Conservation (phyloP, 1,284 basidiomycete genomes). For the Tilletia setariae region DNA sequence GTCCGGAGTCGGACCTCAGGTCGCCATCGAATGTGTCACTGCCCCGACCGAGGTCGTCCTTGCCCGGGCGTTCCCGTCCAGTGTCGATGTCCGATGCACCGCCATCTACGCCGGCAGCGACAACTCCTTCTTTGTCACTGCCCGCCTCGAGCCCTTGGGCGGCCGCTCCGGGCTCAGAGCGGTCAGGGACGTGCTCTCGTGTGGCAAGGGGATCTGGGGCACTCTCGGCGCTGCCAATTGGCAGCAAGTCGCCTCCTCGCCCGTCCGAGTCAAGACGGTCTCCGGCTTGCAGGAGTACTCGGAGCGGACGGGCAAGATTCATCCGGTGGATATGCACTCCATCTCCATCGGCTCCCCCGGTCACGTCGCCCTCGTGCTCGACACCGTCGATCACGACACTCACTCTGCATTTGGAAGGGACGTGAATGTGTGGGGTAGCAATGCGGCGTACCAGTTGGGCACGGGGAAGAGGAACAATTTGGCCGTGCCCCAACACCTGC, state of each 20-base stretch:
- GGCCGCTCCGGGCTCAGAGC: constrained; percentile 6
- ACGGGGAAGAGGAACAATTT: constrained; percentile 75
- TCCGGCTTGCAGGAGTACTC: constrained; percentile 67
- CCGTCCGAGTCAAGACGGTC: constrained; percentile 72
- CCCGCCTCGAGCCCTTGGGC: constrained; percentile 66
- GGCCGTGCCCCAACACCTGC: constrained; percentile 65
- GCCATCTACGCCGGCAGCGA: constrained; percentile 43
- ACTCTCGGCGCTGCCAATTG: constrained; percentile 78
- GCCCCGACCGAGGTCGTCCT: constrained; percentile 82
- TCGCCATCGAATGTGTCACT: constrained; percentile 70
- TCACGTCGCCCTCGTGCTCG: constrained; percentile 59
- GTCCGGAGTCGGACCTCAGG: constrained; percentile 71
- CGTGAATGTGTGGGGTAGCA: constrained; percentile 60
- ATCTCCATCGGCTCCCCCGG: too few relatives aligned
- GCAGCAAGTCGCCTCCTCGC: constrained; percentile 70
- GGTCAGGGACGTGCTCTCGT: constrained; percentile 68
- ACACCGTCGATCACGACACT: constrained; percentile 38
- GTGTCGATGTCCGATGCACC: constrained; percentile 31
- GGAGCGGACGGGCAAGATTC: constrained; percentile 61
- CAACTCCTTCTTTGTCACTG: constrained; percentile 49
- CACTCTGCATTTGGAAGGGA: constrained; percentile 58
- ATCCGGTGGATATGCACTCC: constrained; percentile 68
- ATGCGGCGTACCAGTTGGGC: constrained; percentile 58
- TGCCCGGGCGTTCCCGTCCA: constrained; percentile 63
- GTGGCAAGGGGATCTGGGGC: constrained; percentile 80